Percentiles rank a stretch among this genome's conserved stretches.
Conservation (phyloP, 2,329 filamentous ascomycete genomes). For the Verticillium zaregamsianum region DNA sequence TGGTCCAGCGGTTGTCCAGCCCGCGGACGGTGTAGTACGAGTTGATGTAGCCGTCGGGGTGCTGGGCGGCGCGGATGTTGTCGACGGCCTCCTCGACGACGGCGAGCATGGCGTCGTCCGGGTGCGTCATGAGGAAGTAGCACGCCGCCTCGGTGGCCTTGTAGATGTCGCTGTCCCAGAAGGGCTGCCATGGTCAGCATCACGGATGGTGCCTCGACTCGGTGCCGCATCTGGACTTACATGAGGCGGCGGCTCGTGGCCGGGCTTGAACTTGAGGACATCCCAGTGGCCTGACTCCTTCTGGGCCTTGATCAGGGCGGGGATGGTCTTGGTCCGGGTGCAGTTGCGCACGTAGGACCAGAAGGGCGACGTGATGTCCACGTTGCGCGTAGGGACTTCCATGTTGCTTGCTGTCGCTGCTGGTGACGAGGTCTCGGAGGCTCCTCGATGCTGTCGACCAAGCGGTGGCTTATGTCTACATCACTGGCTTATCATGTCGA, state of each 20-base stretch:
- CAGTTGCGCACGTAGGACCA: not conserved
- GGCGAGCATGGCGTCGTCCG: not conserved
- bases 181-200: not conserved
- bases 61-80: conserved; percentile 3
- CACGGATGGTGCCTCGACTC: not conserved
- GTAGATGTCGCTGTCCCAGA: conserved; percentile 6
- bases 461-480: not conserved
- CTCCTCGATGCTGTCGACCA: not conserved
- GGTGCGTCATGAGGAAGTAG: conserved; percentile 1
- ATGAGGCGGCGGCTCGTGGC: conserved; percentile 2
- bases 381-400: conserved; percentile 2
- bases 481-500: not conserved
- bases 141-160: conserved; percentile 5
- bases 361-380: conserved; percentile 3
- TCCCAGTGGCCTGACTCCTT: conserved; percentile 5
- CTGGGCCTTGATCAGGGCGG: conserved; percentile 4
- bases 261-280: conserved; percentile 4
- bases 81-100: conserved; percentile 5
- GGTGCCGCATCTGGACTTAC: not conserved
- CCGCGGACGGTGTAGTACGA: conserved; percentile 6
- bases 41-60: conserved; percentile 6
- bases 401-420: not conserved
- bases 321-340: not conserved
- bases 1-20: not conserved
- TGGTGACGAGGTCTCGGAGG: too few relatives aligned